phyloP scores from a whole-genome alignment of 345 rosid species.

The Alliaria petiolata region DNA sequence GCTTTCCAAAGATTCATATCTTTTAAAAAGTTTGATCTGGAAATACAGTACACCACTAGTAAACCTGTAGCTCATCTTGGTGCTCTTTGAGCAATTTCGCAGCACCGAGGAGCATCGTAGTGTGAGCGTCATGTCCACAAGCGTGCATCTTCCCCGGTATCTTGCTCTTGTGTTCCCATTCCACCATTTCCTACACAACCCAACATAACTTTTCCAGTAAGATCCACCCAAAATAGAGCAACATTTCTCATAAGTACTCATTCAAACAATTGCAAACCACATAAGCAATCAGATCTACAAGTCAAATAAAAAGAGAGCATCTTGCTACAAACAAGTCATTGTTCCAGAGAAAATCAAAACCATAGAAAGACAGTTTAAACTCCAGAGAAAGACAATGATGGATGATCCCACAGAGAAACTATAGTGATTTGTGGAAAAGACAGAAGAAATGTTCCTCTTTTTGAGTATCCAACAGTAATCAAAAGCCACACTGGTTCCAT shows the following conservation, averaged over 20 bases:
- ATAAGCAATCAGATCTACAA: neutral
- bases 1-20: neutral
- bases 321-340: neutral
- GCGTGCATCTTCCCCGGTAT: slow-evolving; percentile 85
- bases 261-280: neutral
- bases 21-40: too few species aligned
- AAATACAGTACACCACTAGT: neutral
- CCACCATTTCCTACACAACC: slow-evolving; percentile 72
- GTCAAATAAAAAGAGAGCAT: neutral
- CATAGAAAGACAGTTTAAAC: too few species aligned
- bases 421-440: too few species aligned
- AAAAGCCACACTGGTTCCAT: neutral
- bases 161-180: slow-evolving; percentile 85
- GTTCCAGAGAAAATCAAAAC: neutral
- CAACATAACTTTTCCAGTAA: slow-evolving; percentile 2
- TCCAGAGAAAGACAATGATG: neutral
- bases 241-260: too few species aligned
- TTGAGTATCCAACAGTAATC: neutral
- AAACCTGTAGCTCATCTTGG: slow-evolving; percentile 23
- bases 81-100: slow-evolving; percentile 75
- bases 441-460: neutral
- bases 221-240: slow-evolving; percentile 8
- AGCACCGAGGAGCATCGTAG: slow-evolving; percentile 80
- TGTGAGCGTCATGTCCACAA: slow-evolving; percentile 91
- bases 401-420: neutral